Evolutionary conservation across 2,329 filamentous ascomycete species (phyloP).

Genomic region (Emergomyces orientalis): DNA sequence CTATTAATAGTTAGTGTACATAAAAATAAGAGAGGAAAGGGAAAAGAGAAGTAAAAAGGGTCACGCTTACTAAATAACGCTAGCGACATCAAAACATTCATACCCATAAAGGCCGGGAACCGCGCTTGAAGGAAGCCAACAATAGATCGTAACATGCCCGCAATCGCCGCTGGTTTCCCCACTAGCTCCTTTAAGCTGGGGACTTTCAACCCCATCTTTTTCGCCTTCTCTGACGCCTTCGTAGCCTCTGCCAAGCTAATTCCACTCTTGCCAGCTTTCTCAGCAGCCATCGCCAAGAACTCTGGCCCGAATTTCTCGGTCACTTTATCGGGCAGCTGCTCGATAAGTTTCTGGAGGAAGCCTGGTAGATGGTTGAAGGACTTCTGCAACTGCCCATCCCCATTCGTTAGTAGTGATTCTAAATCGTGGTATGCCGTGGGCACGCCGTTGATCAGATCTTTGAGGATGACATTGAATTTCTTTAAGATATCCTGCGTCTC

Average conservation of each 20-base stretch:
- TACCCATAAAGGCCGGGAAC: constrained; percentile 84
- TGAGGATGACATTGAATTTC: constrained; percentile 81
- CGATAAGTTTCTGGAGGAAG: constrained; percentile 77
- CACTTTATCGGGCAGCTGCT: constrained; percentile 72
- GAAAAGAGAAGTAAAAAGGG: background rate
- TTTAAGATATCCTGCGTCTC: constrained; percentile 74
- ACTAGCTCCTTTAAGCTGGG: constrained; percentile 69
- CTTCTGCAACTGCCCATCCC: constrained; percentile 54
- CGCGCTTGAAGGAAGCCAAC: constrained; percentile 76
- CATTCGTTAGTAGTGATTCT: constrained; percentile 55
- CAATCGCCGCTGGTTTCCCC: constrained; percentile 77
- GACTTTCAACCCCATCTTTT: constrained; percentile 58
- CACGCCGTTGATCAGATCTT: constrained; percentile 83
- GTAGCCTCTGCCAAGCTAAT: constrained; percentile 46
- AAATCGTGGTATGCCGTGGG: constrained; percentile 91
- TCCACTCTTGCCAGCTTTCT: constrained; percentile 53
- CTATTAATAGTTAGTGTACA: constrained; percentile 34
- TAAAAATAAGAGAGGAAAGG: constrained; percentile 1
- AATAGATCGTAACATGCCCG: constrained; percentile 78
- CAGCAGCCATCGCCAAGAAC: constrained; percentile 66
- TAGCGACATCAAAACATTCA: constrained; percentile 83
- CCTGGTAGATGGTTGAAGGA: constrained; percentile 60
- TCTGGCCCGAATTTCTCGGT: constrained; percentile 69
- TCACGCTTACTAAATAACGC: constrained; percentile 66
- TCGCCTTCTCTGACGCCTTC: constrained; percentile 48